Evolutionary conservation across 495 filamentous ascomycete genomes (phyloP).

Genomic region (Recurvomyces mirabilis): DNA sequence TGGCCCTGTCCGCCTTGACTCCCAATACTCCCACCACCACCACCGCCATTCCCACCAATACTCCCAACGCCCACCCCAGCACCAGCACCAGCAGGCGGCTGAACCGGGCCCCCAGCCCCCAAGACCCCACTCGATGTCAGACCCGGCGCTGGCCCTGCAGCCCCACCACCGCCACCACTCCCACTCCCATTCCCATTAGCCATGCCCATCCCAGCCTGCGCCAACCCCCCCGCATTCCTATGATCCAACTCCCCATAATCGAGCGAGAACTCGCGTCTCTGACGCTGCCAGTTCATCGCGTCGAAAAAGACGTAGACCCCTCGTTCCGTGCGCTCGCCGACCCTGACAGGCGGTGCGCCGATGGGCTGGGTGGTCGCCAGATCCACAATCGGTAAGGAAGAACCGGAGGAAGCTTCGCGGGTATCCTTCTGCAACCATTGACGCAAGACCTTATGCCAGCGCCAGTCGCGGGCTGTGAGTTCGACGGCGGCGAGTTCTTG

Average conservation of each 20-base stretch:
- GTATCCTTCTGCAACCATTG: constrained; percentile 89
- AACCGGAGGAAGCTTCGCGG: background rate
- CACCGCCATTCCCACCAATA: too few species aligned
- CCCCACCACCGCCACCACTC: background rate
- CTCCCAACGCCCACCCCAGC: too few species aligned
- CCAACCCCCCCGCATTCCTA: constrained; percentile 32
- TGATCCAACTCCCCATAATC: constrained; percentile 68
- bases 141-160: background rate
- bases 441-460: constrained; percentile 79
- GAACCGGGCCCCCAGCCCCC: constrained; percentile 3
- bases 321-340: constrained; percentile 60
- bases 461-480: constrained; percentile 73
- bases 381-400: constrained; percentile 16
- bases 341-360: constrained; percentile 52
- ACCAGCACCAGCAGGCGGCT: background rate
- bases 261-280: constrained; percentile 66
- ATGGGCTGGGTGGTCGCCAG: constrained; percentile 24
- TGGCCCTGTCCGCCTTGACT: too few species aligned
- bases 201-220: background rate
- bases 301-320: constrained; percentile 88
- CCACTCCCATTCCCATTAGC: background rate
- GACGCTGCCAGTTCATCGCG: constrained; percentile 69
- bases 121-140: too few species aligned
- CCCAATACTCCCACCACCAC: too few species aligned
- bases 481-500: constrained; percentile 78